Base-by-base conservation (phyloP, 257 asterid genomes). In the Verbena officinalis region DNA sequence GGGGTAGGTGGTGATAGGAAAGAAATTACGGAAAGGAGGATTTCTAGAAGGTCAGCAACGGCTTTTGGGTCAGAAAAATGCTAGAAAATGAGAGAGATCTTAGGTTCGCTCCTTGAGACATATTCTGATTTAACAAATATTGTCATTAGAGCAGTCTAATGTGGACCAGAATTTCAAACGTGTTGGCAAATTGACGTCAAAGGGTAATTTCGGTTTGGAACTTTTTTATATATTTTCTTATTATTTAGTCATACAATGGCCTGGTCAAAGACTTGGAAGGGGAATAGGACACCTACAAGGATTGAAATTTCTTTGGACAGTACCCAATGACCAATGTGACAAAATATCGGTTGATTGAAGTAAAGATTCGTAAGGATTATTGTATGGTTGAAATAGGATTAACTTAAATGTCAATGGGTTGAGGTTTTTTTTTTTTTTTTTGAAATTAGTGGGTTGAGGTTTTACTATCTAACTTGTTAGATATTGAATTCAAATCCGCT, bases 11-110 rank as follows among this genome's bases (percentile, higher is more conserved):
- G 11, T 13, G 27, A 1, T 9, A 56, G n/a, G n/a, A n/a, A 15
- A 40, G 23, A 20, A 3, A 12, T 2, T 3, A 43, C 15, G 33
- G 46, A 19, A 46, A 24, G 38, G 40, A n/a, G 67, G 15, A 30
- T 42, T 64, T 72, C 63, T 70, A 57, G 82, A 70, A 76, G 77
- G 80, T 67, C 67, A 69, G 57, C 45, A 24, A 20, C 16, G 44
- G 57, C 34, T 7, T 21, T 10, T n/a, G 63, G 81, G 71, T 78
- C 72, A 15, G 43, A 43, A 57, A 15, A 57, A 15, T 69, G 76
- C 65, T 24, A 12, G 68, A 62, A 51, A 51, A 12, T 39, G 50
- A 0, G 46, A 58, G 51, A 44, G 33, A 4, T 54, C 54, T 15
- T 38, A 21, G 27, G 42, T 24, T 19, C 5, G 44, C 42, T 0